Evolutionary conservation across 805 yeast genomes (phyloP).

Genomic region (Lachancea sp.): DNA sequence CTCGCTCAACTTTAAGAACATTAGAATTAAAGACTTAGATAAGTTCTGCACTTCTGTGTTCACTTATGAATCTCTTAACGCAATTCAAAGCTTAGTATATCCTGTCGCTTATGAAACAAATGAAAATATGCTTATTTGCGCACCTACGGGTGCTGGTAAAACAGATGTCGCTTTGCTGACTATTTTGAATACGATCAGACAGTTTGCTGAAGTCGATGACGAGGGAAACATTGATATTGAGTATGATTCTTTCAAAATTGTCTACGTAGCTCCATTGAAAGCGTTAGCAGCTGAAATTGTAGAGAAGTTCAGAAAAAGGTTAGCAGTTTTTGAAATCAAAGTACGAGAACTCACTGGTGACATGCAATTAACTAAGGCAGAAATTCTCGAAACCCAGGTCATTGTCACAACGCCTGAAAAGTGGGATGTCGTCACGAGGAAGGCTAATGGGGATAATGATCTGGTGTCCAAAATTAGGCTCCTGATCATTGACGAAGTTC

Average conservation of each 20-base stretch:
- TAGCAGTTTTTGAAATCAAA: conserved; percentile 77
- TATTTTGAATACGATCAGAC: conserved; percentile 71
- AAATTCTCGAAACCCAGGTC: conserved; percentile 74
- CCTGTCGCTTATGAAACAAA: conserved; percentile 90
- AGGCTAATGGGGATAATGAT: conserved; percentile 83
- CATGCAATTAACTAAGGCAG: conserved; percentile 82
- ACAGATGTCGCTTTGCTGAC: conserved; percentile 87
- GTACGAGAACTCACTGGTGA: conserved; percentile 92
- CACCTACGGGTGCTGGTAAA: conserved; percentile 98
- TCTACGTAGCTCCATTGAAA: conserved; percentile 89
- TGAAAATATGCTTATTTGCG: conserved; percentile 93
- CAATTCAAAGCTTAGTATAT: conserved; percentile 84
- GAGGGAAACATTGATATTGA: conserved; percentile 56
- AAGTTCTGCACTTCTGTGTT: conserved; percentile 78
- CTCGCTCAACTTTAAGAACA: conserved; percentile 40
- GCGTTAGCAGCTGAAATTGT: conserved; percentile 97
- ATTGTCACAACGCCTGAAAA: conserved; percentile 94
- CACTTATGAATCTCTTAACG: conserved; percentile 68
- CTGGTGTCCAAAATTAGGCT: conserved; percentile 77
- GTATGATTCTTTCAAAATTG: conserved; percentile 80
- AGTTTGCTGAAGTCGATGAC: conserved; percentile 51
- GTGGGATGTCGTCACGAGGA: conserved; percentile 97
- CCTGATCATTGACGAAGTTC: conserved; percentile 92
- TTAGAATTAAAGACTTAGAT: conserved; percentile 61
- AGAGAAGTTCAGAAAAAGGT: conserved; percentile 71